These are phyloP conservation scores for Corniculantispora saksenae DNA, from an alignment of 2,329 filamentous ascomycete genomes.

Conservation along the genomic window DNA sequence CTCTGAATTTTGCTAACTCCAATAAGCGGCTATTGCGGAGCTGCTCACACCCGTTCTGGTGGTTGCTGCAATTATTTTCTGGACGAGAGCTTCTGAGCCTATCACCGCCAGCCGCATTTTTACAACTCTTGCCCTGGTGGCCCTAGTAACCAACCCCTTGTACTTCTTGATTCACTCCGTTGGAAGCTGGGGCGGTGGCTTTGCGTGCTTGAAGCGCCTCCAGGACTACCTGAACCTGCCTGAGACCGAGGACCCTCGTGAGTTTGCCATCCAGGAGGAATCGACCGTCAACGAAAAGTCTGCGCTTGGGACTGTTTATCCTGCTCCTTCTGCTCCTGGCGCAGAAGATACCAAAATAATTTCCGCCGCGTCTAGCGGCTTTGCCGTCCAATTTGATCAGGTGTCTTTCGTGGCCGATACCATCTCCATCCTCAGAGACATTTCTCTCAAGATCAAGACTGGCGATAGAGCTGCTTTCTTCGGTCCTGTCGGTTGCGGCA, in stretches of 20 bases:
- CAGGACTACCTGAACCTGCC: slow-evolving; percentile 3
- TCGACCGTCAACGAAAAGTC: background rate
- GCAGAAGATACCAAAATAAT: background rate
- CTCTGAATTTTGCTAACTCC: too few relatives aligned
- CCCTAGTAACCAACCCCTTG: background rate
- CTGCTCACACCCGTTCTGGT: slow-evolving; percentile 1
- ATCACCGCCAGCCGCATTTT: background rate
- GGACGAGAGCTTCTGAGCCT: background rate
- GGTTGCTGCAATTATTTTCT: slow-evolving; percentile 2
- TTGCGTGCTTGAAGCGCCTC: slow-evolving; percentile 10
- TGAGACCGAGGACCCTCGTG: background rate
- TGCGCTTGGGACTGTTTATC: background rate
- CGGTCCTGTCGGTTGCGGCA: slow-evolving; percentile 35
- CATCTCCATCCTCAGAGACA: background rate
- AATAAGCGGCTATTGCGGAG: background rate
- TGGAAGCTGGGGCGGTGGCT: background rate
- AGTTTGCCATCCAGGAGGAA: background rate
- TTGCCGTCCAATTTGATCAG: background rate
- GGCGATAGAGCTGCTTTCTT: slow-evolving; percentile 33
- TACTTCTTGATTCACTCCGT: background rate
- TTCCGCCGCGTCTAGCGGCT: background rate
- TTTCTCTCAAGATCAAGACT: background rate
- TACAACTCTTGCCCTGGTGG: background rate
- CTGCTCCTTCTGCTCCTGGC: background rate
- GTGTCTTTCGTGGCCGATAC: background rate